Evolutionary conservation across 31 red algal genomes (phyloP), one percentile per base, ranked within the genome.

Genomic region (Asparagopsis taxiformis): DNA sequence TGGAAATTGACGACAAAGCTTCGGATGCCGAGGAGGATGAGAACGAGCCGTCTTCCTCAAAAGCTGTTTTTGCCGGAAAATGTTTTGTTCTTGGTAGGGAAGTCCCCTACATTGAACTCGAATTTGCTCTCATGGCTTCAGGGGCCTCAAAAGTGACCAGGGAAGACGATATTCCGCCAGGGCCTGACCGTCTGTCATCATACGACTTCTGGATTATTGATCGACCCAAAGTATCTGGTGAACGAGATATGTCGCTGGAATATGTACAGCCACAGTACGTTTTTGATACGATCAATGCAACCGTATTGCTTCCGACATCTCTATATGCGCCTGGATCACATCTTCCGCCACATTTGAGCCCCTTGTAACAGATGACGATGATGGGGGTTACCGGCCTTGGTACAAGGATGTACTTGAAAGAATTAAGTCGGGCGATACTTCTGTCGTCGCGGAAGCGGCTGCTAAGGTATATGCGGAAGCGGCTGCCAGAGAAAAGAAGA

Each of bases 211-310:
- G 88, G 86, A 79, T 98, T 36, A 70, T 76, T 8, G 95, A 98
- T 51, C 79, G 95, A 6, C 90, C 95, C 25, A 54, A 68, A 41
- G 53, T 91, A 15, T 31, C 37, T 25, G 86, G 80, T 46, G 55
- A 59, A 19, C 41, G 85, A 10, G 76, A 74, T 23, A 63, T 98
- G 68, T 82, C 71, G 44, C 59, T 81, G 6, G 95, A 98, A 63
- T 98, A 98, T 72, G 72, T 98, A 20, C 95, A 98, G 58, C 95
- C 95, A 15, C 95, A 98, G 61, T 98, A 84, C 53, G 78, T 98
- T 16, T 91, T 98, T 58, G 95, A 98, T 62, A 91, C 76, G 5
- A 74, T 98, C 35, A 98, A 98, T 65, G 91, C 85, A 13, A 58
- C 41, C 29, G 28, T 94, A 34, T 58, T 72, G 0, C 62, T 98